Evolutionary conservation across 805 yeast genomes (phyloP), one percentile per base, ranked within the genome.

Genomic region (Candida qinlingensis): DNA sequence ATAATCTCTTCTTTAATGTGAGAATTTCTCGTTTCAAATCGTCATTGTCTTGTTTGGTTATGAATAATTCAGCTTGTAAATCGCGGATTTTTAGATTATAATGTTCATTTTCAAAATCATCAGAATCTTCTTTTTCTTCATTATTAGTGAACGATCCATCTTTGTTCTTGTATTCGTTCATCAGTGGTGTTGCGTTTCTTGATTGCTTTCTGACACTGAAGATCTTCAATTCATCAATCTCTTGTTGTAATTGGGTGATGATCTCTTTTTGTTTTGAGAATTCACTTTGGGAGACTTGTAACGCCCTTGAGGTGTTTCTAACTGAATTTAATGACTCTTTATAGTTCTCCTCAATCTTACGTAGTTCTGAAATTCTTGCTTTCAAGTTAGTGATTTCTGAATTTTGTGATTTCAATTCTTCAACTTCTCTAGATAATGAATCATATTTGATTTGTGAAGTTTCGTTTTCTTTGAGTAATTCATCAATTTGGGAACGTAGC

Each of bases 41-140:
- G 60, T 89, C 94, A 54, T 95, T 76, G 66, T 89, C 97, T 66
- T 88, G 92, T 58, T 81, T 82, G 54, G 85, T 76, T 48, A 89
- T 85, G 58, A 77, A 85, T 54, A 89, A 71, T 62, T 88, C 96
- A 4, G 96, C 96, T 59, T 87, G 87, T 57, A 89, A 69, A 57
- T 89, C 96, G 57, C 86, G 81, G 40, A 89, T 76, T 66, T 83
- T 86, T 70, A 88, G 74, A 53, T 81, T 85, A 59, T 77, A 86
- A 54, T 85, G 89, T 41, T 86, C 75, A 47, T 69, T 66, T 36
- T 65, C 64, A 45, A 67, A 56, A 37, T 60, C 66, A 19, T 59
- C 62, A 29, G 63, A 68, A n/a, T 55, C 66, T 9, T 5, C 53
- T 62, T 26, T 55, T 6, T 51, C 55, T 6, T 50, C 45, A 37